Evolutionary conservation across 2,329 filamentous ascomycete species (phyloP).

Genomic region (Xylaria sp.): DNA sequence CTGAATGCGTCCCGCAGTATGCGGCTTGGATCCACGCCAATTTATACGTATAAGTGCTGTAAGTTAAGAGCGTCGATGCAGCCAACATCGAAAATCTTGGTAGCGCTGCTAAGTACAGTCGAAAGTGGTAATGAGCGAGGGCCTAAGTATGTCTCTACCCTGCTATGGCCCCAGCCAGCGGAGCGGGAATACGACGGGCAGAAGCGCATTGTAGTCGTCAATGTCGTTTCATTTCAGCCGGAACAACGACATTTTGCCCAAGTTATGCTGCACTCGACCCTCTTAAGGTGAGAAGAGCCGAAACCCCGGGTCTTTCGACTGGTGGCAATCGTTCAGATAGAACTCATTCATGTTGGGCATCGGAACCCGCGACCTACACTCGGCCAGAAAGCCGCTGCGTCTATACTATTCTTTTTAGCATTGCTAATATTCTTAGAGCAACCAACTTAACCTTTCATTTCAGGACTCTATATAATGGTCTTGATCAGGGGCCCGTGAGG

Average conservation of each 20-base stretch:
- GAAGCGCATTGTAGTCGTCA: background rate
- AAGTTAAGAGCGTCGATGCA: constrained; percentile 28
- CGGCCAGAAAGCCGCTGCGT: background rate
- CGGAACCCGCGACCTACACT: background rate
- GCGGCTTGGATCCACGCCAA: constrained; percentile 24
- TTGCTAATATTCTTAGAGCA: background rate
- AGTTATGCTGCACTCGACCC: background rate
- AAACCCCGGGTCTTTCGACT: background rate
- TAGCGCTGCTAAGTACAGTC: background rate
- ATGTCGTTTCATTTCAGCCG: background rate
- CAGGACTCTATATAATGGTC: background rate
- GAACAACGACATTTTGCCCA: background rate
- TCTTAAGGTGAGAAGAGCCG: background rate
- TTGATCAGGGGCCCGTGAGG: background rate
- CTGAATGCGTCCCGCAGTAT: constrained; percentile 28
- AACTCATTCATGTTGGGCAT: background rate
- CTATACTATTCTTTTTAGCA: background rate
- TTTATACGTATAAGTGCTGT: too few relatives aligned
- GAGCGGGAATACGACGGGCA: background rate
- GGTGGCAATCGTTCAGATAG: background rate
- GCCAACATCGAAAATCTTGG: constrained; percentile 11
- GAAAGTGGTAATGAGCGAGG: background rate
- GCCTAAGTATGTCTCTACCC: background rate
- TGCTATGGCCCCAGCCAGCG: background rate
- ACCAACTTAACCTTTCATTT: background rate